Percentiles rank a stretch among this genome's conserved stretches.
These are phyloP conservation scores for Kodamaea lidongshanica DNA, from an alignment of 805 yeast genomes.

Conservation along the genomic window DNA sequence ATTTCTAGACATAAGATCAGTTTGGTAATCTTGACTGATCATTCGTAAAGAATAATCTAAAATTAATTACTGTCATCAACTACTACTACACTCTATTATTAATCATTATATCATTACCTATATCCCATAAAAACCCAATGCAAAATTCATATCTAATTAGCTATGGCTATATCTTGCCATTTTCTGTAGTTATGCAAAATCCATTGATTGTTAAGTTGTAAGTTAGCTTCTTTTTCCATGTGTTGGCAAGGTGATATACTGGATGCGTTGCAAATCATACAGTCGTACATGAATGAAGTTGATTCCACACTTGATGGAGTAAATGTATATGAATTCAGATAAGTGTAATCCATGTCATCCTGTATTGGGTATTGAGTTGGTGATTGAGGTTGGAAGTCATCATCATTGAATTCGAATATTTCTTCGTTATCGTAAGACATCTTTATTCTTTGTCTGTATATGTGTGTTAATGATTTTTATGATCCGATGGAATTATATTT, in stretches of 20 bases:
- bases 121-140: slow-evolving; percentile 1
- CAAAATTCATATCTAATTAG: slow-evolving; percentile 1
- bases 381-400: slow-evolving; percentile 10
- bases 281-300: slow-evolving; percentile 10
- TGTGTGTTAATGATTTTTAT: slow-evolving; percentile 1
- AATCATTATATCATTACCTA: not conserved
- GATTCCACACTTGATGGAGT: slow-evolving; percentile 3
- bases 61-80: too few relatives aligned
- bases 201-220: slow-evolving; percentile 11
- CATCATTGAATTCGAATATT: slow-evolving; percentile 13
- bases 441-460: slow-evolving; percentile 1
- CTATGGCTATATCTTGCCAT: slow-evolving; percentile 9
- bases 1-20: too few relatives aligned
- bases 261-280: slow-evolving; percentile 13
- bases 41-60: too few relatives aligned
- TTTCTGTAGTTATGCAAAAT: slow-evolving; percentile 14
- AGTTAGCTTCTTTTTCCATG: slow-evolving; percentile 7
- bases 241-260: slow-evolving; percentile 9
- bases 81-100: too few relatives aligned
- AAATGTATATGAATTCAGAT: slow-evolving; percentile 4
- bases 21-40: too few relatives aligned
- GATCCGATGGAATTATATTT: not conserved
- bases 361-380: slow-evolving; percentile 6
- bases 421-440: slow-evolving; percentile 11
- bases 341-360: slow-evolving; percentile 8